phyloP scores from a whole-genome alignment of 139 green algal genomes.

The Penium margaritaceum region DNA sequence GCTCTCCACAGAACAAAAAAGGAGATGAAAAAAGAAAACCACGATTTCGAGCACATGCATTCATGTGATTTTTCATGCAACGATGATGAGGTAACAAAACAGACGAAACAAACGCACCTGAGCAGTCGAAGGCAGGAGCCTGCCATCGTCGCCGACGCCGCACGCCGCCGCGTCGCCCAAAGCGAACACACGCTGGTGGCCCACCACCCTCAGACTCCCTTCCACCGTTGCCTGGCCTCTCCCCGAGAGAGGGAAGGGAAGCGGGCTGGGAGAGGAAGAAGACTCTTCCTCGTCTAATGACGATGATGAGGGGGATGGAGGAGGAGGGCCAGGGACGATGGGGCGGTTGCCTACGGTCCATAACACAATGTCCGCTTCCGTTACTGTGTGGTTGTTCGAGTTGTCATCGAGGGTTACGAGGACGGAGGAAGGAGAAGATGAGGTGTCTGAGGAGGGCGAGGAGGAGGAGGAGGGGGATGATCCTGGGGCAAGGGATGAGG shows the following conservation, averaged over 20 bases:
- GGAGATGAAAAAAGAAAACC: too few relatives aligned
- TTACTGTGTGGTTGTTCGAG: too few relatives aligned
- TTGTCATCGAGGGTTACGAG: too few relatives aligned
- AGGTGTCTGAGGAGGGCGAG: too few relatives aligned
- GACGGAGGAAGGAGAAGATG: too few relatives aligned
- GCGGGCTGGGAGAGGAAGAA: not conserved
- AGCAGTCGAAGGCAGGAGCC: not conserved
- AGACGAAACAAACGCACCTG: too few relatives aligned
- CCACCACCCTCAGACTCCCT: slow-evolving; percentile 62
- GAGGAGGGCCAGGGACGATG: not conserved
- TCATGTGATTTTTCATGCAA: too few relatives aligned
- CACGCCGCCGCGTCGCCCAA: slow-evolving; percentile 71
- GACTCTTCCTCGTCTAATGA: not conserved
- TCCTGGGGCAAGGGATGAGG: too few relatives aligned
- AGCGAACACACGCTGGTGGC: slow-evolving; percentile 77
- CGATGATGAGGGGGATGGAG: not conserved
- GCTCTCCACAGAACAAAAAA: too few relatives aligned
- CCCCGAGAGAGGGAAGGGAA: slow-evolving; percentile 62
- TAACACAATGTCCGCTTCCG: not conserved
- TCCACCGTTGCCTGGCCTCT: slow-evolving; percentile 68
- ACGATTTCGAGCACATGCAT: too few relatives aligned
- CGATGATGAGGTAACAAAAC: too few relatives aligned
- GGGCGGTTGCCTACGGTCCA: not conserved
- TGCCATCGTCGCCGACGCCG: not conserved
- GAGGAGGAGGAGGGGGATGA: too few relatives aligned